Evolutionary conservation across 192 early-diverging fungal genomes (phyloP).

Genomic region (Gigaspora rosea): DNA sequence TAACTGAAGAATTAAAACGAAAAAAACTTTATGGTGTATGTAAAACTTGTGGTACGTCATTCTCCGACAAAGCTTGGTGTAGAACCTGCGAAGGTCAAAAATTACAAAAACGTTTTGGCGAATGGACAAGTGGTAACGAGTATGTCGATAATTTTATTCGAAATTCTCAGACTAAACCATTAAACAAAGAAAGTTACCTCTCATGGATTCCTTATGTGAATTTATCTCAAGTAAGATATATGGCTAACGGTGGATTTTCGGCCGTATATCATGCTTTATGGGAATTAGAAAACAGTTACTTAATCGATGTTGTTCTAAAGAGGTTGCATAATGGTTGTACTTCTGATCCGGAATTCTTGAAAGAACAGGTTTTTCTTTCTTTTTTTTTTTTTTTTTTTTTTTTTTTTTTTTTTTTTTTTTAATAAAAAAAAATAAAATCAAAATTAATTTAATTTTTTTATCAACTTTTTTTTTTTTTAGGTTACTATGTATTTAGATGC

Average conservation of each 20-base stretch:
- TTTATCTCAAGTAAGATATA: background rate
- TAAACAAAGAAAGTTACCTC: background rate
- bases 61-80: slow-evolving; percentile 1
- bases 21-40: slow-evolving; percentile 6
- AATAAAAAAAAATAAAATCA: background rate
- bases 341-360: slow-evolving; percentile 19
- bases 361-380: background rate
- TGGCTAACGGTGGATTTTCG: slow-evolving; percentile 9
- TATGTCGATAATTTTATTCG: slow-evolving; percentile 17
- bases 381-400: background rate
- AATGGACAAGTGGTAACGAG: slow-evolving; percentile 19
- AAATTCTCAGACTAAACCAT: background rate
- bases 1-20: background rate
- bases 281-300: background rate
- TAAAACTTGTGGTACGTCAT: background rate
- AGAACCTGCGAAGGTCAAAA: background rate
- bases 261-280: slow-evolving; percentile 4
- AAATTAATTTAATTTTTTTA: background rate
- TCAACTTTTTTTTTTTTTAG: background rate
- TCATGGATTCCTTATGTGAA: slow-evolving; percentile 21
- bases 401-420: slow-evolving; percentile 5
- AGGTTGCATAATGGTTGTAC: slow-evolving; percentile 8
- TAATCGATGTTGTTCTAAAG: background rate
- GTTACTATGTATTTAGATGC: background rate
- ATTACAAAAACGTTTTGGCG: slow-evolving; percentile 4